These are phyloP conservation scores for Plasmodium vivax DNA, from an alignment of 169 alveolate species.

Conservation along the genomic window DNA sequence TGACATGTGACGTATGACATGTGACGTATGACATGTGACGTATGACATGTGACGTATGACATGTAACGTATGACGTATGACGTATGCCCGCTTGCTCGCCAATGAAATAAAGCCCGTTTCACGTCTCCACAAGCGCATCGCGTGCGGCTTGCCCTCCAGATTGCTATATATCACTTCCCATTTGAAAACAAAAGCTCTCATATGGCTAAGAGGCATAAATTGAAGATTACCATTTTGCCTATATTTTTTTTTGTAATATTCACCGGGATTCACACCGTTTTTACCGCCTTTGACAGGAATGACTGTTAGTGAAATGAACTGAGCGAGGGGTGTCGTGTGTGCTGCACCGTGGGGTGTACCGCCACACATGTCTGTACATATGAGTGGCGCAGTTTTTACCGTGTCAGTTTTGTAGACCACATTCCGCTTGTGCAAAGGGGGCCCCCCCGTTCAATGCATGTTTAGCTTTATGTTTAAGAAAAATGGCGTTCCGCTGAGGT, in stretches of 20 bases:
- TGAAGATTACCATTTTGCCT: constrained; percentile 61
- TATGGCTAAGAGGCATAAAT: constrained; percentile 74
- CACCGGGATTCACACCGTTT: constrained; percentile 65
- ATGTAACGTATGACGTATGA: background rate
- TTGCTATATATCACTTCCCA: background rate
- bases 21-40: background rate
- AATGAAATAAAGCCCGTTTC: background rate
- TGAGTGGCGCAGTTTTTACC: background rate
- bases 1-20: background rate
- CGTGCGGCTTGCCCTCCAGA: background rate
- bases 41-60: background rate
- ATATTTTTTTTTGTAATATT: constrained; percentile 62
- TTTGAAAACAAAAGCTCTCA: background rate
- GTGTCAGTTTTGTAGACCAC: background rate
- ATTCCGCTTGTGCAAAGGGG: background rate
- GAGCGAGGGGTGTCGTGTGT: background rate
- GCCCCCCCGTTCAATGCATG: background rate
- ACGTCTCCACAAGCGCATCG: background rate
- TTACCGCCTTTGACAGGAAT: constrained; percentile 52
- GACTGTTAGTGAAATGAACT: constrained; percentile 36
- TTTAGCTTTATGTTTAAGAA: background rate
- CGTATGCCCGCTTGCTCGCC: background rate
- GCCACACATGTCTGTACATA: background rate
- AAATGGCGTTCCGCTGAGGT: background rate
- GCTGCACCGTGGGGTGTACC: background rate